Percentiles rank a stretch among this genome's conserved stretches.
Evolutionary conservation across 1,284 basidiomycete genomes (phyloP).

Genomic region (Apiotrichum mycotoxinovorans): DNA sequence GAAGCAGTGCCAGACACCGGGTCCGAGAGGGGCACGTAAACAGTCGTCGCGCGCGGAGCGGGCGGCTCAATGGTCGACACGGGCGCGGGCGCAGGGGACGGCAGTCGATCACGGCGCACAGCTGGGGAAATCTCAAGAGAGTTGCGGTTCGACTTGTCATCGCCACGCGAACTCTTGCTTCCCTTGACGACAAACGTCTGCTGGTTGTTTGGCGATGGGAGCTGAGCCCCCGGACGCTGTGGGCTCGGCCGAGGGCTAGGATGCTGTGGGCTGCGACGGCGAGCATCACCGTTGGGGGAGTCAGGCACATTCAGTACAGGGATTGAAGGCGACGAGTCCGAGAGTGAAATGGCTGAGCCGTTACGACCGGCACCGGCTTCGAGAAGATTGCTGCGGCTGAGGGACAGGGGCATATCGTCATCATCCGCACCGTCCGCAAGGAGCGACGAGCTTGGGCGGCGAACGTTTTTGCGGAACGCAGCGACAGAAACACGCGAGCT

Average conservation of each 20-base stretch:
- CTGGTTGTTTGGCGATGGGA: neutral
- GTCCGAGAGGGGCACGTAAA: neutral
- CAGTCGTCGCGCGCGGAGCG: neutral
- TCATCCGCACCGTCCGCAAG: constrained; percentile 34
- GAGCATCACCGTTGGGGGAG: neutral
- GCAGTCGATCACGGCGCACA: neutral
- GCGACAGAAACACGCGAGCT: constrained; percentile 31
- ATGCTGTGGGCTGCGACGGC: neutral
- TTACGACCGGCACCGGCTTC: constrained; percentile 2
- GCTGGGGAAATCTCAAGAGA: neutral
- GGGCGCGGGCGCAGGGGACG: neutral
- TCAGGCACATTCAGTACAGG: neutral
- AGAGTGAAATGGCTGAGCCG: constrained; percentile 13
- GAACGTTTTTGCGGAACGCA: constrained; percentile 38
- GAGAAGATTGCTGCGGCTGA: constrained; percentile 11
- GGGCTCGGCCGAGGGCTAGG: neutral
- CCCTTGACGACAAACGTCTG: neutral
- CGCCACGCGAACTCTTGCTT: neutral
- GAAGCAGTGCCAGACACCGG: neutral
- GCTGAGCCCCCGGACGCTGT: neutral
- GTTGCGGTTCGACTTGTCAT: neutral
- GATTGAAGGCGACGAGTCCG: constrained; percentile 1
- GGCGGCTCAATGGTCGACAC: neutral
- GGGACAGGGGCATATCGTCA: constrained; percentile 41
- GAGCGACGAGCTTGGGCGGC: constrained; percentile 30